These are phyloP conservation scores for Metschnikowia vanudenii DNA, from an alignment of 805 yeast species.

Conservation along the genomic window DNA sequence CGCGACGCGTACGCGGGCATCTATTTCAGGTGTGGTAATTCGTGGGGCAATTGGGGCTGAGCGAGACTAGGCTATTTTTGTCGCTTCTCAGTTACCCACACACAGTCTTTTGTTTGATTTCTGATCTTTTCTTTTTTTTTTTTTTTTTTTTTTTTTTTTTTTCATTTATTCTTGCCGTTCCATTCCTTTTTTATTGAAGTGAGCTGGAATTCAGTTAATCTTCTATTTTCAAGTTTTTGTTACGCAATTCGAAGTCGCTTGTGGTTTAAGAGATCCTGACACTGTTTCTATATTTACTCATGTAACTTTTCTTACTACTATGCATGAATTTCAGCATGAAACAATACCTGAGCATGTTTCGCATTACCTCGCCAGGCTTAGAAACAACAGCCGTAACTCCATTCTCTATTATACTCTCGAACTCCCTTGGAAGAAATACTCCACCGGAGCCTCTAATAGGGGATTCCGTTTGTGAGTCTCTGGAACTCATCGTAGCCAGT, in stretches of 20 bases:
- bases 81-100: too few species aligned
- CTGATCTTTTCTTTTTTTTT: neutral
- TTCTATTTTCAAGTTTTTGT: too few species aligned
- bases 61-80: neutral
- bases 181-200: too few species aligned
- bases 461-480: slow-evolving; percentile 93
- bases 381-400: too few species aligned
- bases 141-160: neutral
- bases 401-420: too few species aligned
- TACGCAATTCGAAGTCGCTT: too few species aligned
- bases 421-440: too few species aligned
- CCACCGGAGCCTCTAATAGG: slow-evolving; percentile 52
- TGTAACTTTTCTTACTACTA: neutral
- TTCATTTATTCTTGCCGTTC: too few species aligned
- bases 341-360: neutral
- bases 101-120: neutral
- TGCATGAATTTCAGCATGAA: neutral
- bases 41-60: neutral
- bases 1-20: neutral
- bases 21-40: too few species aligned
- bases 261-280: neutral
- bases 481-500: slow-evolving; percentile 98
- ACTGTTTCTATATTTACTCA: neutral
- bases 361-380: too few species aligned
- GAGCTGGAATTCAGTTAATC: too few species aligned